Percentiles rank a stretch among this genome's conserved stretches.
phyloP scores from a whole-genome alignment of 2,329 filamentous ascomycete species.

The Hymenoscyphus fructigenus region DNA sequence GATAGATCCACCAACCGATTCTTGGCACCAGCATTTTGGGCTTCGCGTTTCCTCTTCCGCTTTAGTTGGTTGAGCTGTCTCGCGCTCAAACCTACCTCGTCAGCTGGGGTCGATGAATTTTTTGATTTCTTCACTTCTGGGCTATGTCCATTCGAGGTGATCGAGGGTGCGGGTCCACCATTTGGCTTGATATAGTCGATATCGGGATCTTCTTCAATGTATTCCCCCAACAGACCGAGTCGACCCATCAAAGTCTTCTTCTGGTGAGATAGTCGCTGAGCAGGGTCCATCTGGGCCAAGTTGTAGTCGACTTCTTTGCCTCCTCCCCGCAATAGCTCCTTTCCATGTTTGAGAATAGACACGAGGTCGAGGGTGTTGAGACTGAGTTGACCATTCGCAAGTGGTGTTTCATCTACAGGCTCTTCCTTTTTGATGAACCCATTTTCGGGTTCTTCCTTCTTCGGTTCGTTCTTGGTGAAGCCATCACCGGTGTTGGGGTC shows the following conservation, averaged over 20 bases:
- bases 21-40: constrained; percentile 86
- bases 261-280: constrained; percentile 77
- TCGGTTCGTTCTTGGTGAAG: constrained; percentile 45
- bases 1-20: constrained; percentile 87
- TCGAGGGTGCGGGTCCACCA: constrained; percentile 23
- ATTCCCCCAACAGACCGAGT: constrained; percentile 80
- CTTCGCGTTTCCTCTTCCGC: constrained; percentile 86
- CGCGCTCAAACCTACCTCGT: constrained; percentile 78
- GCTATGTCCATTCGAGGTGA: constrained; percentile 39
- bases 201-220: constrained; percentile 78
- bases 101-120: constrained; percentile 42
- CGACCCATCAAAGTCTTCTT: constrained; percentile 84
- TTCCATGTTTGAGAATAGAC: constrained; percentile 78
- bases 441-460: constrained; percentile 45
- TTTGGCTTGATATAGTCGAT: constrained; percentile 50
- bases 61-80: constrained; percentile 93
- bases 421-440: constrained; percentile 58
- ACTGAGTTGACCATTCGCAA: constrained; percentile 58
- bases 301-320: constrained; percentile 82
- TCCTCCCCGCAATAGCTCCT: constrained; percentile 77
- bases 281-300: constrained; percentile 77
- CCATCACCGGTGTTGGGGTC: constrained; percentile 82
- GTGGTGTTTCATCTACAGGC: constrained; percentile 46
- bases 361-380: constrained; percentile 76
- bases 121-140: constrained; percentile 40